Conservation (phyloP, 768 basidiomycete species). For the Calocera viscosa region DNA sequence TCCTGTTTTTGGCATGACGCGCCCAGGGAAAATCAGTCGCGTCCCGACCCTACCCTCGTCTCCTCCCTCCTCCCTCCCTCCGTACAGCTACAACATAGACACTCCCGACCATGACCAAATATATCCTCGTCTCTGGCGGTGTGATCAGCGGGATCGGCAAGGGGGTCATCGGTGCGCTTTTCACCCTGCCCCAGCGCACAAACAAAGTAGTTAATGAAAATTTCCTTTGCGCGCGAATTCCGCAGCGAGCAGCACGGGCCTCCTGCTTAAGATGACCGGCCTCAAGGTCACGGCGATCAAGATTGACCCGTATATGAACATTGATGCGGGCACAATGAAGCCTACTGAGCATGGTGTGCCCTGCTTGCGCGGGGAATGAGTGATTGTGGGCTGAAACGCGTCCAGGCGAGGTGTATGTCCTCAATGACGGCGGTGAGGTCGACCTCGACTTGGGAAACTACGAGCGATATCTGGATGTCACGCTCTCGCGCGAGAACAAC, state of each 20-base stretch:
- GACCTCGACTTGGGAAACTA: conserved; percentile 98
- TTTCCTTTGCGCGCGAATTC: conserved; percentile 17
- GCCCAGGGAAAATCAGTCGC: neutral
- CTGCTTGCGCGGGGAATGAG: neutral
- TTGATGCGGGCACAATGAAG: conserved; percentile 98
- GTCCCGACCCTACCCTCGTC: neutral
- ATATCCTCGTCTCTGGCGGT: conserved; percentile 90
- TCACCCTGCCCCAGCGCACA: neutral
- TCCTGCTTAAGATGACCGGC: conserved; percentile 87
- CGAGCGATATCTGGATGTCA: conserved; percentile 93
- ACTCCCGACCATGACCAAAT: conserved; percentile 62
- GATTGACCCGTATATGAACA: conserved; percentile 99
- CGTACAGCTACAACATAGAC: neutral
- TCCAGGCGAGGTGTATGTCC: conserved; percentile 88
- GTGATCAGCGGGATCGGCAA: conserved; percentile 98
- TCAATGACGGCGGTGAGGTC: conserved; percentile 97
- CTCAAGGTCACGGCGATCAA: conserved; percentile 98
- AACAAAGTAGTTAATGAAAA: conserved; percentile 8
- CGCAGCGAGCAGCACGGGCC: conserved; percentile 87
- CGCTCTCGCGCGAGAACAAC: conserved; percentile 88
- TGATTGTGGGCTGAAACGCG: neutral
- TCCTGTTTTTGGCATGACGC: neutral
- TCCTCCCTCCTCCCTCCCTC: neutral
- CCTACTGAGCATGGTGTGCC: conserved; percentile 90
- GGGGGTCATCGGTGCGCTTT: conserved; percentile 80